Base-by-base conservation (phyloP, 805 yeast species). In the Jamesozyma gamospora region DNA sequence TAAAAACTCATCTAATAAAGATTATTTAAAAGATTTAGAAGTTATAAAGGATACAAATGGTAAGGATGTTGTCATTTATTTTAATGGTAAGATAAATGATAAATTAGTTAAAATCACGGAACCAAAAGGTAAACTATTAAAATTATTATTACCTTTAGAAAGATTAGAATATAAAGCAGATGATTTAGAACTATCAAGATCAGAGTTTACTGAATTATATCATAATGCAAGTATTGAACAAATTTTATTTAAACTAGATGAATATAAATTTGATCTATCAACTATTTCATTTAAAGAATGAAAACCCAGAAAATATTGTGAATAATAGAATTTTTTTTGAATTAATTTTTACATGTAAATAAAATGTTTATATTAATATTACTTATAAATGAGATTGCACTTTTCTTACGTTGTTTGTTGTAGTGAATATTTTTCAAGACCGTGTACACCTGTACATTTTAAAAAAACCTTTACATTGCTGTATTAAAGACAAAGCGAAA, bases 51-150 rank as follows among this genome's bases (percentile, higher is more conserved):
- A 34, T 31, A 31, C 32, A 3, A 50, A 56, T 15, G 66, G 65
- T 7, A 57, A 62, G 8, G 43, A 49, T 10, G 57, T 55, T 13
- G 57, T 67, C 19, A 71, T 83, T 3, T 80, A 66, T 55, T 75
- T 67, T 56, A 59, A 71, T 19, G 75, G 73, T 27, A 37, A 35
- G 1, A 53, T 64, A 33, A 57, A 61, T 11, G 74, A 70, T 13
- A 58, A 65, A 32, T 71, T 73, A 32, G 42, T 67, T 29, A 66
- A 72, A 40, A 56, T 86, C 38, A 66, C 64, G 3, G 78, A 73
- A 32, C 90, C 92, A 33, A 77, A 77, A 60, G 72, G 82, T 56
- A 74, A 69, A 52, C 65, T 86, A 36, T 58, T 83, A 42, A 65
- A 69, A 42, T 64, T 59, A 35, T 65, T 82, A 48, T 79, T 66